These are phyloP conservation scores for Triangularia setosa DNA, from an alignment of 2,329 filamentous ascomycete species.

Conservation along the genomic window DNA sequence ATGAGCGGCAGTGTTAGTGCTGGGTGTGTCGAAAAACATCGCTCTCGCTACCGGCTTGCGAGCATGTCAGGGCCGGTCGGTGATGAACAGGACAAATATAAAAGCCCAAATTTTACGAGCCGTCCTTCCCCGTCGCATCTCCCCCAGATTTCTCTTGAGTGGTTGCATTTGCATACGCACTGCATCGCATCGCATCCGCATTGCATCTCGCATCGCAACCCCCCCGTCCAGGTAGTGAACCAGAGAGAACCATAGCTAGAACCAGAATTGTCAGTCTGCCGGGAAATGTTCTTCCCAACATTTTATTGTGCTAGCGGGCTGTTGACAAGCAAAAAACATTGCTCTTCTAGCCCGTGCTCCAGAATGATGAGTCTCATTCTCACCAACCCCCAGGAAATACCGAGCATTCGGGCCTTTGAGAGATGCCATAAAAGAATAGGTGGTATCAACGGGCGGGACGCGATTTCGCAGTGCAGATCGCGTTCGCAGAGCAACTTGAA, in stretches of 20 bases:
- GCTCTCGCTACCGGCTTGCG: not conserved
- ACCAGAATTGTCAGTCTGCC: no score
- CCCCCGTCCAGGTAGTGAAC: not conserved
- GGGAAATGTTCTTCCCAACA: no score
- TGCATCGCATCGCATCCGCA: not conserved
- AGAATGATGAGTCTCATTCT: not conserved
- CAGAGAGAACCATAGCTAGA: not conserved
- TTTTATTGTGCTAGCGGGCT: no score
- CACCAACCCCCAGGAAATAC: not conserved
- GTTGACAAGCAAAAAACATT: no score
- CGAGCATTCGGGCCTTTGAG: constrained; percentile 1
- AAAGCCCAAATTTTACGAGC: not conserved
- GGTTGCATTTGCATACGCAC: not conserved
- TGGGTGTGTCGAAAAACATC: not conserved
- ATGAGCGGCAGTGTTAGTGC: not conserved
- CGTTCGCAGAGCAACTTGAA: not conserved
- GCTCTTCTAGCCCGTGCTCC: not conserved
- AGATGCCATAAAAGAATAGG: not conserved
- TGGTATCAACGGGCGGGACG: not conserved
- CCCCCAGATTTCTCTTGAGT: not conserved
- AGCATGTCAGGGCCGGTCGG: not conserved
- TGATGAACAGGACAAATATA: not conserved
- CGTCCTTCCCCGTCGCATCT: not conserved
- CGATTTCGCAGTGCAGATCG: not conserved
- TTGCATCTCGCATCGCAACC: not conserved